phyloP scores from a whole-genome alignment of 495 filamentous ascomycete genomes.

The Xylaria flabelliformis region DNA sequence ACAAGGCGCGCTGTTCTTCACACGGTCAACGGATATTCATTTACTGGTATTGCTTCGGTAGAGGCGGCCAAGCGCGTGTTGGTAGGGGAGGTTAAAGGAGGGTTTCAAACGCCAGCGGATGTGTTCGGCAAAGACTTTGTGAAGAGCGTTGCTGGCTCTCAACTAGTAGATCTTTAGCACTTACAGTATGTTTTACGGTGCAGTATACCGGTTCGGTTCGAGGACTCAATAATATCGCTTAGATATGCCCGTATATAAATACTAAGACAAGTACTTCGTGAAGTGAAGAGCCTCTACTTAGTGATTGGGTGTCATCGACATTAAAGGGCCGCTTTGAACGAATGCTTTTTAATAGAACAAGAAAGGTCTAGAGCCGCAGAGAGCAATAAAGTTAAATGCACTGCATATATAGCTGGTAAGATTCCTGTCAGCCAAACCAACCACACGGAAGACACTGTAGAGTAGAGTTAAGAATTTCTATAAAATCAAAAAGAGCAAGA shows the following conservation, averaged over 20 bases:
- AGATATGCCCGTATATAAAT: neutral
- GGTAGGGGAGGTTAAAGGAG: neutral
- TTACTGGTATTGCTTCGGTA: slow-evolving; percentile 15
- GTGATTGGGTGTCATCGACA: too few relatives aligned
- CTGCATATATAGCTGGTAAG: neutral
- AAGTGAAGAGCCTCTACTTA: neutral
- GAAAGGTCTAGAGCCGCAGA: neutral
- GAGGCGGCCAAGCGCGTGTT: slow-evolving; percentile 9
- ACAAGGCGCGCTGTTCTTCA: slow-evolving; percentile 14
- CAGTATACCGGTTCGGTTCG: neutral
- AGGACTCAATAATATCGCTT: neutral
- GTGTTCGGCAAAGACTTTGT: slow-evolving; percentile 10
- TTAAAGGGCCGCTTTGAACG: neutral
- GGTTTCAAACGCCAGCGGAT: slow-evolving; percentile 17
- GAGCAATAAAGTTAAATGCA: neutral
- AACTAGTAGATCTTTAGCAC: neutral
- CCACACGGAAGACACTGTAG: too few relatives aligned
- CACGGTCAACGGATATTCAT: slow-evolving; percentile 17
- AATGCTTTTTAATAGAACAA: neutral
- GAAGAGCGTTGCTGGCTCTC: neutral
- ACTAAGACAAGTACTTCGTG: neutral
- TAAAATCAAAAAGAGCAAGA: too few relatives aligned
- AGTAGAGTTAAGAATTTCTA: too few relatives aligned
- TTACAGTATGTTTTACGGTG: neutral
- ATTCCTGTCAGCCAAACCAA: too few relatives aligned